phyloP scores from a whole-genome alignment of 768 basidiomycete genomes.

The Tulasnella sp. region DNA sequence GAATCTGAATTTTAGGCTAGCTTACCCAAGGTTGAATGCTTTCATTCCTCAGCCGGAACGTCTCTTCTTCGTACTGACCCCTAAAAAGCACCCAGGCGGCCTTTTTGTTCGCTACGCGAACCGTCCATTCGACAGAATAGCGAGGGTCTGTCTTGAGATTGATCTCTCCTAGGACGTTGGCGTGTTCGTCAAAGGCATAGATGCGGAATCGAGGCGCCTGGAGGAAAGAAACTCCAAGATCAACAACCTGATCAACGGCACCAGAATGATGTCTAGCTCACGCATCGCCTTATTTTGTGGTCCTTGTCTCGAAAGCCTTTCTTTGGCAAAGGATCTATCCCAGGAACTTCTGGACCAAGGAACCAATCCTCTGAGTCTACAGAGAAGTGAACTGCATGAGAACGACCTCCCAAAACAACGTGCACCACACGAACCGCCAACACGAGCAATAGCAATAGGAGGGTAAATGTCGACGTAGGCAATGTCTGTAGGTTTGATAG shows the following conservation, averaged over 20 bases:
- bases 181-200: slow-evolving; percentile 23
- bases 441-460: slow-evolving; percentile 27
- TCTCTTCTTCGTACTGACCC: slow-evolving; percentile 11
- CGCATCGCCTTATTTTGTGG: slow-evolving; percentile 24
- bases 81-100: slow-evolving; percentile 17
- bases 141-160: slow-evolving; percentile 14
- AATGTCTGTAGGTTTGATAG: slow-evolving; percentile 3
- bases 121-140: slow-evolving; percentile 23
- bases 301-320: slow-evolving; percentile 19
- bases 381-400: neutral
- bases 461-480: slow-evolving; percentile 25
- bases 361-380: slow-evolving; percentile 20
- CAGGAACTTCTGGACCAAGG: slow-evolving; percentile 5
- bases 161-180: slow-evolving; percentile 24
- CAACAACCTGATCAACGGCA: neutral
- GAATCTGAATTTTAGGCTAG: neutral
- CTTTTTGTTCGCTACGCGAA: slow-evolving; percentile 29
- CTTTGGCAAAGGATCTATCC: slow-evolving; percentile 14
- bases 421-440: slow-evolving; percentile 19
- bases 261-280: slow-evolving; percentile 7
- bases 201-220: slow-evolving; percentile 28
- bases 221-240: neutral
- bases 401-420: neutral
- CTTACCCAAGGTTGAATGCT: slow-evolving; percentile 21
- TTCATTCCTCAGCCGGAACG: slow-evolving; percentile 20